Evolutionary conservation across 2,329 filamentous ascomycete species (phyloP).

Genomic region (Dothiorella sarmentorum): DNA sequence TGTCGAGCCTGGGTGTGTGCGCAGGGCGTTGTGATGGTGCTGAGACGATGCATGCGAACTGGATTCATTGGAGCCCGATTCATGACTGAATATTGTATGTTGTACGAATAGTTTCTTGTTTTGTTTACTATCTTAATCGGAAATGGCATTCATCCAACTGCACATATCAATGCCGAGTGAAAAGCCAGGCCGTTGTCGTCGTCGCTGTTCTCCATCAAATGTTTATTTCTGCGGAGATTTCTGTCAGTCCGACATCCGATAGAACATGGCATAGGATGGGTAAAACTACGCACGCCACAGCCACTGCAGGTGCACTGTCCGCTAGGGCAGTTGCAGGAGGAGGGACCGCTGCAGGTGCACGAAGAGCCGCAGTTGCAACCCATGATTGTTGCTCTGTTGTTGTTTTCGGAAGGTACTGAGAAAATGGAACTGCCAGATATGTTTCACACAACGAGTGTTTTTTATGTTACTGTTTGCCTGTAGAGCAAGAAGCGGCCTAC

Average conservation of each 20-base stretch:
- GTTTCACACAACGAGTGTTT: not conserved
- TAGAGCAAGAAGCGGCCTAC: not conserved
- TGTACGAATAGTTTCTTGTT: too few species aligned
- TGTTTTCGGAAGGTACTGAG: not conserved
- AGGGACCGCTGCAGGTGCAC: conserved; percentile 1
- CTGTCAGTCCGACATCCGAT: not conserved
- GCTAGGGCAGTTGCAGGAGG: not conserved
- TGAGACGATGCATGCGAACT: not conserved
- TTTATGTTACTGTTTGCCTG: not conserved
- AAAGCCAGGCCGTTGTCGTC: not conserved
- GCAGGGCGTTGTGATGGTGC: not conserved
- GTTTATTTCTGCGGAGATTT: not conserved
- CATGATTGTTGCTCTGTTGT: not conserved
- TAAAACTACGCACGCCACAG: not conserved
- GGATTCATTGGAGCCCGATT: not conserved
- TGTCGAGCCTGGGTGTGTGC: conserved; percentile 22
- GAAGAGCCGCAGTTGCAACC: conserved; percentile 6
- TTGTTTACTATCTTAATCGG: too few species aligned
- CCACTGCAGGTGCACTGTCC: conserved; percentile 4
- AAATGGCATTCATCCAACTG: not conserved
- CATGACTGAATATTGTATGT: not conserved
- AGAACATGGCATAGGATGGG: not conserved
- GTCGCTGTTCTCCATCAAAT: not conserved
- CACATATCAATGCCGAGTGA: too few species aligned
- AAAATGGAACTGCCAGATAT: too few species aligned